Evolutionary conservation across 768 basidiomycete genomes (phyloP).

Genomic region (Calocybe gangraenosa): DNA sequence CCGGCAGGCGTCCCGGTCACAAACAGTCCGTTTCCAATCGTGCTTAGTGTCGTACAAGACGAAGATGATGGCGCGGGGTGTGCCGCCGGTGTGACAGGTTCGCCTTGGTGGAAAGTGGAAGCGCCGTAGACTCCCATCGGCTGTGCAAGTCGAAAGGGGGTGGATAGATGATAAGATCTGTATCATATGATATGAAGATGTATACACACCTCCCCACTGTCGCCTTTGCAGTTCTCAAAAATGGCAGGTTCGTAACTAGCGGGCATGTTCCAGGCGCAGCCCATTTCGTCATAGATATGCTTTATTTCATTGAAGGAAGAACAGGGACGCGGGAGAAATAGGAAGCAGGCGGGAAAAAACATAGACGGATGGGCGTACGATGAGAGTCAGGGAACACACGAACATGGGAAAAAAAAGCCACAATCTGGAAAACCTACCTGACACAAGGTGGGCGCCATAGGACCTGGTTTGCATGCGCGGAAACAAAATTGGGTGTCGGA

Average conservation of each 20-base stretch:
- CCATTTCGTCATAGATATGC: conserved; percentile 55
- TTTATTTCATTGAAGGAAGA: conserved; percentile 18
- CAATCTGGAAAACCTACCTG: conserved; percentile 13
- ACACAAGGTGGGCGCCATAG: conserved; percentile 48
- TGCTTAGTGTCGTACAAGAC: conserved; percentile 48
- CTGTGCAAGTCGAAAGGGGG: conserved; percentile 19
- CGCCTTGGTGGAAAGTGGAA: conserved; percentile 66
- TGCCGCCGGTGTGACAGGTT: conserved; percentile 48
- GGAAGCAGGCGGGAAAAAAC: background rate
- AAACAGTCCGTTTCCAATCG: conserved; percentile 45
- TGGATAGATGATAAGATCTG: too few relatives aligned
- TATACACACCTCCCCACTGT: conserved; percentile 40
- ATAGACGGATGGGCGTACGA: background rate
- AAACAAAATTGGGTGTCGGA: conserved; percentile 62
- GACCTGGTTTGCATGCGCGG: conserved; percentile 58
- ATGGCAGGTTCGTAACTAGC: conserved; percentile 39
- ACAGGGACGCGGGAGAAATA: background rate
- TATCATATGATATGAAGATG: too few relatives aligned
- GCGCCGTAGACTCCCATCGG: conserved; percentile 68
- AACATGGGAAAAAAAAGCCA: background rate
- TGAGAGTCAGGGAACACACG: background rate
- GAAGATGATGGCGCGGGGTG: conserved; percentile 59
- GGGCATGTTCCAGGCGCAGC: conserved; percentile 61
- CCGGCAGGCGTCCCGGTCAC: conserved; percentile 25
- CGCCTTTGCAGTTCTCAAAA: conserved; percentile 50